These are phyloP conservation scores for Amphichorda felina DNA, from an alignment of 2,329 filamentous ascomycete genomes.

Conservation along the genomic window DNA sequence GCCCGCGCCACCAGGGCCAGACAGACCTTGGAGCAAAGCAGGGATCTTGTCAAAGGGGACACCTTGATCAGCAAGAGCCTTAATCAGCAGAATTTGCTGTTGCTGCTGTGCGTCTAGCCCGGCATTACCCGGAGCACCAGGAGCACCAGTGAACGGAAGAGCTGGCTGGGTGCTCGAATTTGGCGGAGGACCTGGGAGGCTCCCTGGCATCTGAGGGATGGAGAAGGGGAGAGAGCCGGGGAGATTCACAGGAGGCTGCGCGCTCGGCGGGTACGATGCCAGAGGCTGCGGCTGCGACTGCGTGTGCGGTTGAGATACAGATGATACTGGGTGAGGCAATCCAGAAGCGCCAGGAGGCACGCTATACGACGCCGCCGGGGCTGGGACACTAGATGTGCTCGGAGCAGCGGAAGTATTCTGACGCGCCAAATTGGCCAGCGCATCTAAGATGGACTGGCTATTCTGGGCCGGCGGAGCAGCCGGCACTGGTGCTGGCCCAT, in stretches of 20 bases:
- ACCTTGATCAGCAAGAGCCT: constrained; percentile 63
- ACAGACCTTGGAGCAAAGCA: constrained; percentile 40
- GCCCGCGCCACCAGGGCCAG: constrained; percentile 18
- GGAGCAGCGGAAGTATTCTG: constrained; percentile 47
- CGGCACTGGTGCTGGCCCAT: constrained; percentile 10
- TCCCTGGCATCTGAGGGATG: constrained; percentile 21
- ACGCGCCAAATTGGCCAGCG: constrained; percentile 69
- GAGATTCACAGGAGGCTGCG: constrained; percentile 52
- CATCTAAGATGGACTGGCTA: constrained; percentile 58
- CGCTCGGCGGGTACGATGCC: constrained; percentile 26
- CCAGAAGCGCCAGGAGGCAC: constrained; percentile 15
- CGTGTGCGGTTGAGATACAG: constrained; percentile 13
- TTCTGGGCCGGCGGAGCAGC: constrained; percentile 25
- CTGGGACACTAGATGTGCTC: constrained; percentile 21
- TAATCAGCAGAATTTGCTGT: constrained; percentile 63
- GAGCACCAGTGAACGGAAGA: constrained; percentile 11
- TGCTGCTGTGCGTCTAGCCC: constrained; percentile 45
- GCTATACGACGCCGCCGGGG: constrained; percentile 31
- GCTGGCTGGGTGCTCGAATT: constrained; percentile 8
- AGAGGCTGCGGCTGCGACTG: constrained; percentile 11
- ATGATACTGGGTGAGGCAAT: constrained; percentile 17
- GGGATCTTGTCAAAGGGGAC: constrained; percentile 69
- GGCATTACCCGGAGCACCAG: constrained; percentile 7
- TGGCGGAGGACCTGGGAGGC: constrained; percentile 15
- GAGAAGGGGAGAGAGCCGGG: constrained; percentile 32